phyloP scores from a whole-genome alignment of 176 grass and related monocot species.

The Carex cristatella region DNA sequence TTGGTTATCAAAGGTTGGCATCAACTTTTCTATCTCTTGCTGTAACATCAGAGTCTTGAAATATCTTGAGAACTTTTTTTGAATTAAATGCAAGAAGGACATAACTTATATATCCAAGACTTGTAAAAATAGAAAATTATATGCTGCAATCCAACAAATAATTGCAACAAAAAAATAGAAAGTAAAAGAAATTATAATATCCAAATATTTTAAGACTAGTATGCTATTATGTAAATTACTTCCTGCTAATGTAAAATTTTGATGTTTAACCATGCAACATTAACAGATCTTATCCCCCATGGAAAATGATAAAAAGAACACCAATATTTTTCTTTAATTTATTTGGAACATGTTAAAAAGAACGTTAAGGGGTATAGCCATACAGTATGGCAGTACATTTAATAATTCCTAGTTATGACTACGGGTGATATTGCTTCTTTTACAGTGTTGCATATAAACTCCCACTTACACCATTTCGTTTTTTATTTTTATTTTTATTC shows the following conservation, averaged over 20 bases:
- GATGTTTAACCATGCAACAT: not conserved
- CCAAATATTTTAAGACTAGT: not conserved
- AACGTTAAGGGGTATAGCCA: not conserved
- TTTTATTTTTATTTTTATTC: not conserved
- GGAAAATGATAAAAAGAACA: not conserved
- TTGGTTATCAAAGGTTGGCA: conserved; percentile 37
- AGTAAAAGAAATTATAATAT: not conserved
- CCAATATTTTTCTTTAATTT: not conserved
- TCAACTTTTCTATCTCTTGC: not conserved
- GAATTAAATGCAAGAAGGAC: not conserved
- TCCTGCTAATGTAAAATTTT: not conserved
- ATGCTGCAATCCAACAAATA: not conserved
- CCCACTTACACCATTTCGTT: not conserved
- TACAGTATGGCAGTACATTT: not conserved
- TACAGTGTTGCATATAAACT: not conserved
- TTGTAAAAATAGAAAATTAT: not conserved
- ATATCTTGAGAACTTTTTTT: not conserved
- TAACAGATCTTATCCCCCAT: not conserved
- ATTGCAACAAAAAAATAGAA: not conserved
- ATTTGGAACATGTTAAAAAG: not conserved
- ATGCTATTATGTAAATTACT: not conserved
- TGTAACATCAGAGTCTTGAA: not conserved
- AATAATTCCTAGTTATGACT: not conserved
- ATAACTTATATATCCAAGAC: not conserved
- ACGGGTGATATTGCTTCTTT: not conserved